These are phyloP conservation scores for Schizosaccharomyces octosporus DNA, from an alignment of 805 yeast species.

Conservation along the genomic window DNA sequence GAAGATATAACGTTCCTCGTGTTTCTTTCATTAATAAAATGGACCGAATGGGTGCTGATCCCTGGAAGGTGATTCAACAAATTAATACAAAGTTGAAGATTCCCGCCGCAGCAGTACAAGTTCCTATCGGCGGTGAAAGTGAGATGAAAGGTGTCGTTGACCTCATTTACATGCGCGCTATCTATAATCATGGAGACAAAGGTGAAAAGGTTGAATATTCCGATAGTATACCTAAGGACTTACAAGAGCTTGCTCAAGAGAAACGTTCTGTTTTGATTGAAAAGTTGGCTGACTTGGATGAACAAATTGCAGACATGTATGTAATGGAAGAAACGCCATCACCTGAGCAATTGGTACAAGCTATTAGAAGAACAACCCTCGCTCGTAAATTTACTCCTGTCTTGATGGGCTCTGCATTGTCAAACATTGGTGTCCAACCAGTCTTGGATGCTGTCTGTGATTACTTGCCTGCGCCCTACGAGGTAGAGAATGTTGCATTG, in stretches of 20 bases:
- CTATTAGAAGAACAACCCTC: conserved; percentile 85
- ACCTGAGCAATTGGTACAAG: conserved; percentile 56
- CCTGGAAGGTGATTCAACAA: conserved; percentile 84
- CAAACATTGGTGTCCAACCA: conserved; percentile 86
- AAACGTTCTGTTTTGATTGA: conserved; percentile 70
- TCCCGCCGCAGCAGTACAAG: conserved; percentile 93
- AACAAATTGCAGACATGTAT: conserved; percentile 80
- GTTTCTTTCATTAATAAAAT: conserved; percentile 89
- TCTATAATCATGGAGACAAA: conserved; percentile 70
- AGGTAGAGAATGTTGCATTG: conserved; percentile 70
- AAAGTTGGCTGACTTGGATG: conserved; percentile 93
- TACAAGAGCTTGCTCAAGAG: conserved; percentile 65
- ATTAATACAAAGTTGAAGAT: conserved; percentile 65
- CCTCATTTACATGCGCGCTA: conserved; percentile 63
- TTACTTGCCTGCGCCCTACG: conserved; percentile 85
- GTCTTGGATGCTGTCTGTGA: conserved; percentile 91
- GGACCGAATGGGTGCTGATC: conserved; percentile 98
- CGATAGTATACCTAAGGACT: conserved; percentile 48
- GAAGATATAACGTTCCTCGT: conserved; percentile 91
- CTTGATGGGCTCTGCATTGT: conserved; percentile 96
- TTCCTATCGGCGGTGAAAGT: conserved; percentile 86
- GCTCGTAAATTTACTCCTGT: conserved; percentile 95
- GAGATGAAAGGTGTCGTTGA: conserved; percentile 74
- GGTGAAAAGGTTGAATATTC: conserved; percentile 56
- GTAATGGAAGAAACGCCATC: conserved; percentile 79